Evolutionary conservation across 1,139 yeast genomes (phyloP).

Genomic region (Arxiozyma telluris): DNA sequence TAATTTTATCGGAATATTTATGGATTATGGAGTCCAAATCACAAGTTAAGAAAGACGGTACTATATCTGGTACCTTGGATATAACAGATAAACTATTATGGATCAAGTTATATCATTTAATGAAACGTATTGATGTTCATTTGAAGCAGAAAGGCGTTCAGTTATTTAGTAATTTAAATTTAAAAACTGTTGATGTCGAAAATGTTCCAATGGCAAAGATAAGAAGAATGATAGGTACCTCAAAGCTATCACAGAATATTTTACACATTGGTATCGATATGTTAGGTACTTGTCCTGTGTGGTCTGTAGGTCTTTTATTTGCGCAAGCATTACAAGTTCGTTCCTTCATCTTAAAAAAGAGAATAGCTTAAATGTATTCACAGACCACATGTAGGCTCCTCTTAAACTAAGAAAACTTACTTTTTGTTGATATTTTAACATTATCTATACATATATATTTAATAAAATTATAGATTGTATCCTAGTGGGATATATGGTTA

Average conservation of each 20-base stretch:
- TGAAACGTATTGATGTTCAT: conserved; percentile 49
- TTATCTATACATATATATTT: too few species aligned
- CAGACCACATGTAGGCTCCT: not conserved
- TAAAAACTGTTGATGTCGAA: conserved; percentile 16
- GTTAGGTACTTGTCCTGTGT: conserved; percentile 71
- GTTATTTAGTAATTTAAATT: not conserved
- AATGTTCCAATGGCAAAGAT: conserved; percentile 25
- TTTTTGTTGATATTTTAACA: not conserved
- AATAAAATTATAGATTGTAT: too few species aligned
- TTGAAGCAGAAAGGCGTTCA: conserved; percentile 32
- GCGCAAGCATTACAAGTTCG: conserved; percentile 68
- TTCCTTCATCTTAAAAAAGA: conserved; percentile 34
- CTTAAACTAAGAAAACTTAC: too few species aligned
- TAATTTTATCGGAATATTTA: conserved; percentile 55
- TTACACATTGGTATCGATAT: conserved; percentile 61
- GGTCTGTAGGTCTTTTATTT: conserved; percentile 70
- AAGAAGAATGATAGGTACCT: not conserved
- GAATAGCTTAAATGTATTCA: not conserved
- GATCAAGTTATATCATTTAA: conserved; percentile 33
- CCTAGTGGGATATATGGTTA: not conserved
- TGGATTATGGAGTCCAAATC: conserved; percentile 43
- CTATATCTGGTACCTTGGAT: conserved; percentile 14
- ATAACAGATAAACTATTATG: conserved; percentile 34
- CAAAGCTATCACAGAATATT: conserved; percentile 45
- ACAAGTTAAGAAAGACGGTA: not conserved